Evolutionary conservation across 176 grass and related monocot genomes (phyloP), one percentile per base, ranked within the genome.

Genomic region (Cenchrus purpureus): DNA sequence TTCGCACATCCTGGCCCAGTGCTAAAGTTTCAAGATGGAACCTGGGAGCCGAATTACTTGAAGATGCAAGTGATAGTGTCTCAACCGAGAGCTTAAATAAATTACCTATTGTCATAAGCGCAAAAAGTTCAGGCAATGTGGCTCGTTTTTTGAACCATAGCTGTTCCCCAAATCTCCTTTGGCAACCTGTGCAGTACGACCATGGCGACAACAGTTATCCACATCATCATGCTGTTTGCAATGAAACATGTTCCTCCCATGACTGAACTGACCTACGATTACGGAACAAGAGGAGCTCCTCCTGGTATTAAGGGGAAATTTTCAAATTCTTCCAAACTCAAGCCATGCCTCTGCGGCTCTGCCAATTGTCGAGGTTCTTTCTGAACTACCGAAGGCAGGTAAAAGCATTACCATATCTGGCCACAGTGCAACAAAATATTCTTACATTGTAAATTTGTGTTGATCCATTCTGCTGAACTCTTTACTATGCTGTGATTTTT

Each of bases 71-170:
- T 40, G 59, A 0, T 20, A 54, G 14, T 81, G 46, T 49, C 58
- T 20, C 57, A 84, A 14, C 46, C 4, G 72, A 90, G 56, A 87
- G 17, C 15, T 64, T 65, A 40, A 85, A 72, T 51, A 46, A 64
- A 1, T 50, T 92, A 20, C 91, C 87, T 42, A 84, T 92, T 51
- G 15, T 84, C 31, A 82, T 92, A 68, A 92, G 77, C 40, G 91
- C 87, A 74, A 87, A 82, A 50, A 68, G 82, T 49, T 75, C 72
- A 76, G 91, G 91, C 51, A 92, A 92, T 56, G 72, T 92, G 50
- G 65, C 91, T n/a, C 91, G 91, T 54, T 92, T 92, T 82, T 71
- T 92, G 57, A 92, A 92, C 77, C 91, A 92, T 79, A 87, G 91
- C 81, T 92, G 91, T 37, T 90, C 91, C 9, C 87, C 91, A 31